Evolutionary conservation across 345 rosid genomes (phyloP), one percentile per base, ranked within the genome.

Genomic region (Eucalyptus virginea): DNA sequence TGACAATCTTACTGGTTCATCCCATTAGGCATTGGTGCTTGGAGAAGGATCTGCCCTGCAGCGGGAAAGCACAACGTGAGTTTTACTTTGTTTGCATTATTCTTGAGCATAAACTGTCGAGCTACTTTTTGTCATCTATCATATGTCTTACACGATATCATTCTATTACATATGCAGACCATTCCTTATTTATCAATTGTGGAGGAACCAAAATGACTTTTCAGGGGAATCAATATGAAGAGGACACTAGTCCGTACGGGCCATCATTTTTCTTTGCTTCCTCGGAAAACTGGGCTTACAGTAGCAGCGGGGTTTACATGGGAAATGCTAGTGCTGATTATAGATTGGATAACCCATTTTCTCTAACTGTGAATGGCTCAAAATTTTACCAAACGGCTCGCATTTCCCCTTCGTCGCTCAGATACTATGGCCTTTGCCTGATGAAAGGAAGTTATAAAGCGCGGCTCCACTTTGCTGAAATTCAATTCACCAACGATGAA

Each of bases 381-480:
- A 92, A 54, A 2, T 89, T 92, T 15, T 97, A 97, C 92, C 48
- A 50, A 80, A 92, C 94, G 86, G 98, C 98, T 16, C 96, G 97
- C 87, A 91, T 96, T 56, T 90, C 99, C 34, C 95, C 99, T 65
- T 91, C 88, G 9, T 97, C 98, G 9, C 95, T 98, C 89, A 98
- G 87, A 92, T 97, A 97, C 94, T 98, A 95, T 88, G 99, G 94
- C 89, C 91, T 95, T 18, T 98, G 98, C 67, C 77, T 98, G 95
- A 88, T 52, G 50, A 19, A 50, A 34, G 96, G 96, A 48, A 91
- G 92, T 81, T 98, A 96, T 60, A 95, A 91, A 65, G 95, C 94
- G 34, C 69, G 87, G 87, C 98, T 98, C 56, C 97, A 97, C 85
- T 98, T 98, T 89, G 97, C 99, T 23, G 98, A 98, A 92, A 95